Evolutionary conservation across 2,329 filamentous ascomycete species (phyloP), one percentile per base, ranked within the genome.

Genomic region (Venturia asperata): DNA sequence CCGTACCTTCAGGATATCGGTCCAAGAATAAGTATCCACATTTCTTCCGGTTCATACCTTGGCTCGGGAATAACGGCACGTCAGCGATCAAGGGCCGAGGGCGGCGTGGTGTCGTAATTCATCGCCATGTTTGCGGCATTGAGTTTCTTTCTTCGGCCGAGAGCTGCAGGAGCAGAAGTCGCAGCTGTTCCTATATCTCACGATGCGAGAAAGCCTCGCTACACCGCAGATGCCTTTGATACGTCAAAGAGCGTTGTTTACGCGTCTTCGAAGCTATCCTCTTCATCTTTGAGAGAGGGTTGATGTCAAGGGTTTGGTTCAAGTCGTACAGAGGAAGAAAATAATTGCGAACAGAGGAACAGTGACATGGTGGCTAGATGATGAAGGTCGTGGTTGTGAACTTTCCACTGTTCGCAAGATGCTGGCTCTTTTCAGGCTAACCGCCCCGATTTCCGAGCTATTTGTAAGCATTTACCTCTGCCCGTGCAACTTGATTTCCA

Each of bases 11-110:
- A 37, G 17, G 52, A 56, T 19, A 9, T 37, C 17, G 5, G 27
- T 19, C 13, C 52, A 34, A 19, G 52, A 37, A 56, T 17, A 56
- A 3, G 27, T 37, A 19, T n/a, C 15, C 27, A 58, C 27, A 58
- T n/a, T 34, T 37, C 27, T 34, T 58, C 10, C 30, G 52, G 52
- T 34, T 37, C 52, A 9, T 21, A 37, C 19, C 49, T 30, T 15
- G n/a, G 15, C 49, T 55, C 49, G 49, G 49, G 24, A 55, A 55
- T 55, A 55, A n/a, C 52, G 30, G 52, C 52, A 58, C 52, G 30
- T 37, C 30, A n/a, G 52, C 52, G 30, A 15, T n/a, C n/a, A 58
- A 34, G 52, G 5, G 52, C 52, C 52, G 52, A 58, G 30, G 52
- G 37, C 52, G 52, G 27, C 30, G 52, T 55, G 15, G 30, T 56